Evolutionary conservation across 306 rosid genomes (phyloP), one percentile per base, ranked within the genome.

Genomic region (Pyrus betulifolia): DNA sequence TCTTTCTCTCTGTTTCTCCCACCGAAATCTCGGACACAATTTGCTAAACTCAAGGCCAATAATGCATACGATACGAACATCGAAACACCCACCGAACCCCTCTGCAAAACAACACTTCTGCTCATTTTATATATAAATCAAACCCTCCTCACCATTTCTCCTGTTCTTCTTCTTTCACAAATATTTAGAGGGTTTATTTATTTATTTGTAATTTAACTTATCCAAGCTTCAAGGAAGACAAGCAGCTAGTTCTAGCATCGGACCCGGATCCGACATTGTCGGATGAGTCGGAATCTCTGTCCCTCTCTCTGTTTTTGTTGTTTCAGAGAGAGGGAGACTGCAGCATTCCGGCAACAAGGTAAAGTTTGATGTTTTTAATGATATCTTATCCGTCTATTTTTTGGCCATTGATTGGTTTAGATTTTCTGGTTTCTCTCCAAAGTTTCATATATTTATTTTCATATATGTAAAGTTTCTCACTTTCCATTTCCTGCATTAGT

Each of bases 191-290:
- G 49, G 27, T 65, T 67, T 46, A 25, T 77, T 45, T 35, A 35
- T 17, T 25, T 40, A 14, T 38, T 54, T 54, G 67, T 67, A 28
- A 0, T 22, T 70, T 33, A 11, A 72, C 55, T 72, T 40, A 49
- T 28, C 63, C 23, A 40, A 46, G 35, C 57, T 33, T 19, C 30
- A 11, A 11, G 71, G 2, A 57, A 57, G 23, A 61, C 60, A 51
- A 74, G 76, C 57, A 72, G 71, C 19, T 46, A 71, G 69, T 67
- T 67, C 25, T 64, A 70, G 23, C 76, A 80, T 74, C 22, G 60
- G 68, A 69, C 81, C 76, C 72, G 77, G 90, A 82, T 73, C 83
- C 85, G 79, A 78, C 85, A 78, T 78, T 69, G 70, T 80, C 78
- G 81, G 5, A 38, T 38, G 42, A 57, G 54, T 49, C 21, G 54